phyloP scores from a whole-genome alignment of 2,329 filamentous ascomycete genomes.

The Aspergillus ochraceoroseus region DNA sequence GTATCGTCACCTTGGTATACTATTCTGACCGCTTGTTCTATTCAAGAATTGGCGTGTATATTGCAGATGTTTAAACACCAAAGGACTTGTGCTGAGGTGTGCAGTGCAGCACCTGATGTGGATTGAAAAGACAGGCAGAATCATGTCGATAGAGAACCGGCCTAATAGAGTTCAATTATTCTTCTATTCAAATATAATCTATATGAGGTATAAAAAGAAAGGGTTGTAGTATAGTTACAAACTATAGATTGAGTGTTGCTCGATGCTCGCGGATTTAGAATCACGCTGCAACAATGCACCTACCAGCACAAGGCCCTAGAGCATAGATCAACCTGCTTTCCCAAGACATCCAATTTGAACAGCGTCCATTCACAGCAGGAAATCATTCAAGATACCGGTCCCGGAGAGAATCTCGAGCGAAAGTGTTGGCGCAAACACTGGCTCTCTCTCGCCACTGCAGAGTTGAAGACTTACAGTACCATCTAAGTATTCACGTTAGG shows the following conservation, averaged over 20 bases:
- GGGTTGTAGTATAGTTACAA: not conserved
- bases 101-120: no score
- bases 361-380: conserved; percentile 20
- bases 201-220: no score
- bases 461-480: conserved; percentile 23
- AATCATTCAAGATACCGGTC: conserved; percentile 15
- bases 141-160: no score
- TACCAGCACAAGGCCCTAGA: conserved; percentile 15
- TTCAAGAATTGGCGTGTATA: no score
- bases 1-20: no score
- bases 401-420: conserved; percentile 15
- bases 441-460: conserved; percentile 20
- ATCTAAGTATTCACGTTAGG: conserved; percentile 6
- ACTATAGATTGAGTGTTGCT: conserved; percentile 23
- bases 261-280: conserved; percentile 18
- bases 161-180: no score
- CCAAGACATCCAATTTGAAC: conserved; percentile 20
- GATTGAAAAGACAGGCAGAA: no score
- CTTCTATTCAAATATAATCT: no score
- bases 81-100: no score
- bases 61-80: no score
- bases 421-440: conserved; percentile 18
- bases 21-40: no score
- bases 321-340: conserved; percentile 17
- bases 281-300: conserved; percentile 15